Evolutionary conservation across 108 stramenopile species (phyloP).

Genomic region (Nitzschia palea): DNA sequence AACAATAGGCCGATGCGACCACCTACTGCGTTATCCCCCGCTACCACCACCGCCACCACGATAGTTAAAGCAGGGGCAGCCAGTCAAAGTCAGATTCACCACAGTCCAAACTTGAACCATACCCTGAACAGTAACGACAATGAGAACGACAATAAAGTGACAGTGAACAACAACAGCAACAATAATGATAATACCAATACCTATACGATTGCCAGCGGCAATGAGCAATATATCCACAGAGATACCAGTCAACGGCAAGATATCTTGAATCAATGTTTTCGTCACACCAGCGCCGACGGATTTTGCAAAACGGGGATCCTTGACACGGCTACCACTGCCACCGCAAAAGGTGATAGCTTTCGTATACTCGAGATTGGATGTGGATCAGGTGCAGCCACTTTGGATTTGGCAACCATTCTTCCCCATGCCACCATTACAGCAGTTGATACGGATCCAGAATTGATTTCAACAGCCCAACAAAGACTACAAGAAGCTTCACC

Average conservation of each 20-base stretch:
- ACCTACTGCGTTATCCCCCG: too few species aligned
- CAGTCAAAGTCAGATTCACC: too few species aligned
- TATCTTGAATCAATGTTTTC: not conserved
- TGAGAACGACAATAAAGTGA: too few species aligned
- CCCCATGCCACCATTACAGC: not conserved
- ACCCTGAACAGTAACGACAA: too few species aligned
- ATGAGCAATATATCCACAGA: not conserved
- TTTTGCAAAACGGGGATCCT: not conserved
- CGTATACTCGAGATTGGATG: not conserved
- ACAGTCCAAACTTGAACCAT: too few species aligned
- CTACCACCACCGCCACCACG: too few species aligned
- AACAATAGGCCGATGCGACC: too few species aligned
- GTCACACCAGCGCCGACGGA: not conserved
- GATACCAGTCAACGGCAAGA: not conserved
- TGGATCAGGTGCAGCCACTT: not conserved
- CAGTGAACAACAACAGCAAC: too few species aligned
- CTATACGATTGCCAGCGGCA: not conserved
- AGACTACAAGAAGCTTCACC: not conserved
- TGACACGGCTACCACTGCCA: not conserved
- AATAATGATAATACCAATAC: too few species aligned
- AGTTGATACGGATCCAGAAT: not conserved
- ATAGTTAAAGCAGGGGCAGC: too few species aligned
- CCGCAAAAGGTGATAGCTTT: not conserved
- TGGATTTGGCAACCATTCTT: not conserved
- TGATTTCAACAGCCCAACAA: not conserved